Evolutionary conservation across 2,329 filamentous ascomycete species (phyloP).

Genomic region (Harringtonia aguacate): DNA sequence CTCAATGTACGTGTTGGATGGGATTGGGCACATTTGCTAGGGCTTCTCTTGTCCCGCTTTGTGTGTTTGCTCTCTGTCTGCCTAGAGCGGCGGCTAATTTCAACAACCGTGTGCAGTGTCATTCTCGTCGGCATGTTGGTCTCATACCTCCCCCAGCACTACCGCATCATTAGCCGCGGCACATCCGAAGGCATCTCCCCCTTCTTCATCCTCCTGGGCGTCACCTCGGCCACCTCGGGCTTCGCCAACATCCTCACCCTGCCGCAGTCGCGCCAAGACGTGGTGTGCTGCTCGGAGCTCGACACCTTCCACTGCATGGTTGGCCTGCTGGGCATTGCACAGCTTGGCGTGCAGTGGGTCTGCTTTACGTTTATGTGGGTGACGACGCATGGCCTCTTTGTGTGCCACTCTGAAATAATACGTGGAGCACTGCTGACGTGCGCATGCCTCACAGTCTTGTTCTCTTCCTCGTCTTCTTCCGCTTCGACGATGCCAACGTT

Average conservation of each 20-base stretch:
- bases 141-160: conserved; percentile 91
- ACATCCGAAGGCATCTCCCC: conserved; percentile 93
- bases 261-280: conserved; percentile 70
- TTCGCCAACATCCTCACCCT: conserved; percentile 89
- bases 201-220: conserved; percentile 89
- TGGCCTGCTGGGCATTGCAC: conserved; percentile 76
- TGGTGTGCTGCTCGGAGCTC: conserved; percentile 76
- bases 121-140: conserved; percentile 81
- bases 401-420: not conserved
- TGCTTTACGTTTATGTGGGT: conserved; percentile 87
- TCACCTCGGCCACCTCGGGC: conserved; percentile 76
- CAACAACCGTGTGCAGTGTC: conserved; percentile 32
- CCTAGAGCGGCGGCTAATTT: not conserved
- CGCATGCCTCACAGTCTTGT: conserved; percentile 56
- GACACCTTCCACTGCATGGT: conserved; percentile 74
- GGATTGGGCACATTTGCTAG: not conserved
- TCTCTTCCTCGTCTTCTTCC: conserved; percentile 92
- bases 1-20: conserved; percentile 35
- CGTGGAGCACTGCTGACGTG: too few relatives aligned
- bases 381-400: not conserved
- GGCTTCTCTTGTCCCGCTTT: not conserved
- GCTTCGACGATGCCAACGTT: conserved; percentile 44
- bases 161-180: conserved; percentile 74
- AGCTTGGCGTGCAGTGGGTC: conserved; percentile 84
- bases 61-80: not conserved